Base-by-base conservation (phyloP, 163 green algal species). In the Chlamydomonas reinhardtii region DNA sequence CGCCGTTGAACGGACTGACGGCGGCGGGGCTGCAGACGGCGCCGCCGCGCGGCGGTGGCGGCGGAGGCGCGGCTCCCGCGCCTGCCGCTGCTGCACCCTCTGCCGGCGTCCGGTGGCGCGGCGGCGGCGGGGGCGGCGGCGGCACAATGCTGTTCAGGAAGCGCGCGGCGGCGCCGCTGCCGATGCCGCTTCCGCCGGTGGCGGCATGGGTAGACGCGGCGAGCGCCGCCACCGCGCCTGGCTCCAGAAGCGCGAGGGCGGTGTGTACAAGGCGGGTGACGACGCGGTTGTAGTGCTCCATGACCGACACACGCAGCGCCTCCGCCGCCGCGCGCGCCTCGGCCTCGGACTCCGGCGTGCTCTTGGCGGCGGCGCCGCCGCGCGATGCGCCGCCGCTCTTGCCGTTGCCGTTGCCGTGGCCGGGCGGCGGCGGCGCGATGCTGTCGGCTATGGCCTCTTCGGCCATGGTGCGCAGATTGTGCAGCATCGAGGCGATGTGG, bases 381-480 rank as follows among this genome's bases (percentile, higher is more conserved):
- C n/a, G n/a, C n/a, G n/a, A n/a, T n/a, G n/a, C n/a, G n/a, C n/a
- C n/a, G 5, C 25, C 27, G n/a, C 35, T 27, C 61, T 11, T 29
- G 64, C 64, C 8, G 6, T 0, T 29, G 6, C 6, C 61, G 48
- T 17, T 25, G 61, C 8, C 35, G 27, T 77, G 73, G 75, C 25
- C 39, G 35, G 31, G 54, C 65, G 9, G 59, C 34, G 27, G 80
- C 56, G 29, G 69, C 22, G 59, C 59, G 8, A n/a, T 29, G 22
- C 24, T 37, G 19, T 75, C 27, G 16, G 71, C 71, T 37, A 74
- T 74, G 5, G 88, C 84, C 11, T 90, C 88, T 24, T 89, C 83
- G 25, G 77, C 83, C 77, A 91, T 88, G 54, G 76, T 77, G n/a
- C 83, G 73, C 37, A 91, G 78, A 73, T 91, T 91, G 83, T 91